Percentiles rank a stretch among this genome's conserved stretches.
These are phyloP conservation scores for Kuraishia cidri DNA, from an alignment of 805 yeast genomes.

Conservation along the genomic window DNA sequence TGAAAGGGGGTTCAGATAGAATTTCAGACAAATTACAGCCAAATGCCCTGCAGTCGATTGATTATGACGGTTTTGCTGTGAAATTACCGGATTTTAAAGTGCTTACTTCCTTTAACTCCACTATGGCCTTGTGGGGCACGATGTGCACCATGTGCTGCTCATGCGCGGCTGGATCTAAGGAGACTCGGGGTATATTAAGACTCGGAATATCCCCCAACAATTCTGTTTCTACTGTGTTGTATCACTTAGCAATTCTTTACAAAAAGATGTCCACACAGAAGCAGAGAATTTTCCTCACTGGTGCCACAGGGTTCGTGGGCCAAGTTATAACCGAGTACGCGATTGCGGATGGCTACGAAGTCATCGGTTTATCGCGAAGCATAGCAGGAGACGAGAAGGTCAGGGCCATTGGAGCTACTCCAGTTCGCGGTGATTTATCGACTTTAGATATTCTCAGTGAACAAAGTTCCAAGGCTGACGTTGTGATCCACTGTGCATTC, in stretches of 20 bases:
- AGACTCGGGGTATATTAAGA: too few relatives aligned
- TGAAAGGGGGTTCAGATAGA: too few relatives aligned
- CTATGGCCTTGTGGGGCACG: neutral
- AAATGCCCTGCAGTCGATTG: too few relatives aligned
- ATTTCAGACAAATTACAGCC: too few relatives aligned
- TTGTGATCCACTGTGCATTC: slow-evolving; percentile 26
- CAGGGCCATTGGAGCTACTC: slow-evolving; percentile 12
- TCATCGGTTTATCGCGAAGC: slow-evolving; percentile 23
- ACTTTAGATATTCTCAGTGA: slow-evolving; percentile 17
- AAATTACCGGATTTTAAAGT: neutral
- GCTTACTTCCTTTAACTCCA: neutral
- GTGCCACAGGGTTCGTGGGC: neutral
- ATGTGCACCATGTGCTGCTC: too few relatives aligned
- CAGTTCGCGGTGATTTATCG: slow-evolving; percentile 18
- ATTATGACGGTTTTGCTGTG: too few relatives aligned
- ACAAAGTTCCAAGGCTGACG: slow-evolving; percentile 22
- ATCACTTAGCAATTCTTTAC: too few relatives aligned
- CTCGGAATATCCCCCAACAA: neutral
- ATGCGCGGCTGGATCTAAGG: neutral
- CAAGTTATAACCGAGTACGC: neutral
- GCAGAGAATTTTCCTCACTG: neutral
- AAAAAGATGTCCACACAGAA: neutral
- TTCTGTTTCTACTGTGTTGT: too few relatives aligned
- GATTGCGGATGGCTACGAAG: slow-evolving; percentile 13
- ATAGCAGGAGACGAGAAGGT: slow-evolving; percentile 18